These are phyloP conservation scores for Logfia minima DNA, from an alignment of 129 eudicot genomes.

Conservation along the genomic window DNA sequence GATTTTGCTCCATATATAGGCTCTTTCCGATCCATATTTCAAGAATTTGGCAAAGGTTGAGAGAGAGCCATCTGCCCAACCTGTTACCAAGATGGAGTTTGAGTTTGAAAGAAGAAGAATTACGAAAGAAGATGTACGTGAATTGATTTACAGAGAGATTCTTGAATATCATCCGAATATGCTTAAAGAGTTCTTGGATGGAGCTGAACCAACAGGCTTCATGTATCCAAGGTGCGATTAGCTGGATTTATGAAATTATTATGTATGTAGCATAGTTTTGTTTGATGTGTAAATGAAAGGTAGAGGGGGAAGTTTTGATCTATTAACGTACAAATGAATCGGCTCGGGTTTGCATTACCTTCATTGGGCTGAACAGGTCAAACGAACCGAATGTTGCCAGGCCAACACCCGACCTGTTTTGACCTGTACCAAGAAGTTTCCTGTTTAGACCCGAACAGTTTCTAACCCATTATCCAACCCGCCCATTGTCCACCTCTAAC, in stretches of 20 bases:
- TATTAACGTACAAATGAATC: too few relatives aligned
- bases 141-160: slow-evolving; percentile 82
- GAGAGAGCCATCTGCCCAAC: slow-evolving; percentile 98
- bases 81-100: slow-evolving; percentile 93
- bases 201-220: slow-evolving; percentile 87
- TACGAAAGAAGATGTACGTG: slow-evolving; percentile 90
- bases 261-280: not conserved
- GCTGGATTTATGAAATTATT: not conserved
- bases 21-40: slow-evolving; percentile 93
- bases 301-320: not conserved
- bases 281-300: not conserved
- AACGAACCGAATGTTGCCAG: too few relatives aligned
- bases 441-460: not conserved
- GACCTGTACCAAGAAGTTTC: not conserved
- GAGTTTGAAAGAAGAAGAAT: slow-evolving; percentile 93
- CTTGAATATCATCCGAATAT: slow-evolving; percentile 96
- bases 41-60: slow-evolving; percentile 93
- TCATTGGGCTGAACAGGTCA: too few relatives aligned
- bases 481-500: not conserved
- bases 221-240: slow-evolving; percentile 87
- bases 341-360: too few relatives aligned
- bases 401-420: not conserved
- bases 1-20: slow-evolving; percentile 41
- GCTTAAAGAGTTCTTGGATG: slow-evolving; percentile 86
- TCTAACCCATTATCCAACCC: not conserved